Evolutionary conservation across 163 green algal species (phyloP).

Genomic region (Scenedesmus sp.): DNA sequence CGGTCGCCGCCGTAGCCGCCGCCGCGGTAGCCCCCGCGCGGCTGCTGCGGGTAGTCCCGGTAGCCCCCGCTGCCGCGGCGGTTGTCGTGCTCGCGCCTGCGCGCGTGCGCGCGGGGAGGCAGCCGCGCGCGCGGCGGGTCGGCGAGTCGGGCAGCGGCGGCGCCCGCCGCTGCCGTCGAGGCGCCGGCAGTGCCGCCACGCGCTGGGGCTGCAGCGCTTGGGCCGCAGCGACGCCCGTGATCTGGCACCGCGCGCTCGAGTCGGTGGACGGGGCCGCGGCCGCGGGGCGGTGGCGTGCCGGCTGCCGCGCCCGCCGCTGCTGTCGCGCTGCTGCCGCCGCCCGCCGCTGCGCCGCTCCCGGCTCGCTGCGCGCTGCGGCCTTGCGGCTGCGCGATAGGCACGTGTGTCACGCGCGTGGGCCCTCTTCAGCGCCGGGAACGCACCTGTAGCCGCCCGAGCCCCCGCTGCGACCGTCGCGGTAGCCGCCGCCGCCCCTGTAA

Average conservation of each 20-base stretch:
- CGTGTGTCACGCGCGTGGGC: too few species aligned
- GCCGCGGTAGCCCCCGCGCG: background rate
- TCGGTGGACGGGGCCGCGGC: too few species aligned
- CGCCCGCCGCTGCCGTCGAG: too few species aligned
- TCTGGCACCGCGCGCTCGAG: too few species aligned
- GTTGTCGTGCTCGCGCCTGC: conserved; percentile 30
- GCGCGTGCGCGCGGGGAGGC: background rate
- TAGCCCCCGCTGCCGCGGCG: background rate
- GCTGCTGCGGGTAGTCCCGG: background rate
- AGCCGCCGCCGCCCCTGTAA: background rate
- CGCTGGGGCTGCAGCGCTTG: too few species aligned
- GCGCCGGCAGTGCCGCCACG: too few species aligned
- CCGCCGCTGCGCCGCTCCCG: background rate
- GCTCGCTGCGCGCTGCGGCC: too few species aligned
- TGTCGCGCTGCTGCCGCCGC: background rate
- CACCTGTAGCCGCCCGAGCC: conserved; percentile 23
- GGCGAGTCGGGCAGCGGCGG: too few species aligned
- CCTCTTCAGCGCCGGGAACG: background rate
- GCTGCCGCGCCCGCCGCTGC: background rate
- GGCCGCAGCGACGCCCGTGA: too few species aligned
- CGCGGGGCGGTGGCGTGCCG: too few species aligned
- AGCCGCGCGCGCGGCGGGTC: too few species aligned
- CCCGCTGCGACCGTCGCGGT: background rate
- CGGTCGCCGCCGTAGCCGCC: conserved; percentile 6
- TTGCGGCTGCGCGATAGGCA: too few species aligned